phyloP scores from a whole-genome alignment of 768 basidiomycete genomes.

The Boletus reticulatus region DNA sequence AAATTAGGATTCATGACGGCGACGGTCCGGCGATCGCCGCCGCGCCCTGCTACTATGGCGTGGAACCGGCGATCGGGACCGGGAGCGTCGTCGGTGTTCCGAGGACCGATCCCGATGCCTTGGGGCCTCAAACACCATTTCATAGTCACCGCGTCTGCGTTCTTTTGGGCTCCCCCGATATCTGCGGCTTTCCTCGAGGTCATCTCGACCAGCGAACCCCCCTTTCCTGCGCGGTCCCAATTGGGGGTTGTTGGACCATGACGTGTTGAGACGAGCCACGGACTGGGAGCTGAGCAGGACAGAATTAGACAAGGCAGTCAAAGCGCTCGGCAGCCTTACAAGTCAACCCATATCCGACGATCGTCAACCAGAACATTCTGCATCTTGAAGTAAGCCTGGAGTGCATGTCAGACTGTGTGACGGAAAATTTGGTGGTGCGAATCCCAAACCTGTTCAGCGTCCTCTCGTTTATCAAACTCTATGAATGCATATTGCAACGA shows the following conservation, averaged over 20 bases:
- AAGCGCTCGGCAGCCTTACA: slow-evolving; percentile 51
- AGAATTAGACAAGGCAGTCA: slow-evolving; percentile 17
- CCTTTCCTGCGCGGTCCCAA: slow-evolving; percentile 41
- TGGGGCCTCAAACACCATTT: slow-evolving; percentile 86
- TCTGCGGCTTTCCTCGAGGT: slow-evolving; percentile 68
- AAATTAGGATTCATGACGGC: slow-evolving; percentile 12
- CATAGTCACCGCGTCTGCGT: slow-evolving; percentile 45
- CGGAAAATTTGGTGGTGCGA: not conserved
- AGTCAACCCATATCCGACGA: slow-evolving; percentile 98
- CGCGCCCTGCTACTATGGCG: slow-evolving; percentile 34
- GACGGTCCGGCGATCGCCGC: slow-evolving; percentile 37
- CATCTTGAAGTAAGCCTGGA: slow-evolving; percentile 98
- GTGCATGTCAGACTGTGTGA: slow-evolving; percentile 4
- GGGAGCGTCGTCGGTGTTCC: slow-evolving; percentile 24
- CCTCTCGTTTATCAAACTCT: slow-evolving; percentile 92
- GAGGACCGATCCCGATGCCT: slow-evolving; percentile 44
- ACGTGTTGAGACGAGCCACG: slow-evolving; percentile 79
- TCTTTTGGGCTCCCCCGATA: slow-evolving; percentile 47
- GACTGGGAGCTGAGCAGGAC: slow-evolving; percentile 73
- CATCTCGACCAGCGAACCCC: slow-evolving; percentile 68
- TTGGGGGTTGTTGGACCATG: slow-evolving; percentile 79
- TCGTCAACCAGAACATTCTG: slow-evolving; percentile 98
- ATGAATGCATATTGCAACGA: slow-evolving; percentile 98
- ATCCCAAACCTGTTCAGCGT: slow-evolving; percentile 82
- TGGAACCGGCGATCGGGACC: slow-evolving; percentile 23